Evolutionary conservation across 306 rosid genomes (phyloP).

Genomic region (Senna tora): DNA sequence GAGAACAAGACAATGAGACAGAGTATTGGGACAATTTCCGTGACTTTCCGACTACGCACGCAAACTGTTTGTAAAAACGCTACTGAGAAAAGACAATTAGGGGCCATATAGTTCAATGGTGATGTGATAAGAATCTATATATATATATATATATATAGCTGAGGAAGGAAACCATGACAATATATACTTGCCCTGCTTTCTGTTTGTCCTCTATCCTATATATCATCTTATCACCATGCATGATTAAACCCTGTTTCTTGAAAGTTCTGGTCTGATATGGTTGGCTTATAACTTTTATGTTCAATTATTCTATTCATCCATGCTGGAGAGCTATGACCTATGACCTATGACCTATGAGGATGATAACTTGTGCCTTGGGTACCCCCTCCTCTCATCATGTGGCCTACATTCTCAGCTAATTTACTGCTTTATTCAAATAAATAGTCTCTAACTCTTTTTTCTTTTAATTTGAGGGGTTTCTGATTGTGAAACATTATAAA

Average conservation of each 20-base stretch:
- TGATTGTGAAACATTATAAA: constrained; percentile 1
- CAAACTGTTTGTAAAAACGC: constrained; percentile 36
- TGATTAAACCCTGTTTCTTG: constrained; percentile 18
- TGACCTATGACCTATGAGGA: no score
- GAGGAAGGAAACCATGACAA: constrained; percentile 25
- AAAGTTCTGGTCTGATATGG: background rate
- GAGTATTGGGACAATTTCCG: constrained; percentile 35
- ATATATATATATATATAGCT: background rate
- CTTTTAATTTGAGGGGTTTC: no score
- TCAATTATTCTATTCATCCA: constrained; percentile 12
- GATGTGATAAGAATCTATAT: constrained; percentile 18
- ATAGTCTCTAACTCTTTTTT: background rate
- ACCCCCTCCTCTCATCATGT: background rate
- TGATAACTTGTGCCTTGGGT: no score
- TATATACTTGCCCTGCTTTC: background rate
- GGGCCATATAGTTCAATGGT: constrained; percentile 26
- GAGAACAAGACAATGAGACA: constrained; percentile 23
- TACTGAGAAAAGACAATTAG: constrained; percentile 35
- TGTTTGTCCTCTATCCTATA: background rate
- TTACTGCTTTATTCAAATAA: background rate
- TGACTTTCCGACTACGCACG: constrained; percentile 35
- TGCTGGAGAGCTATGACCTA: constrained; percentile 30
- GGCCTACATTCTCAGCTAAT: constrained; percentile 2
- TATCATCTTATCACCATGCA: constrained; percentile 3
- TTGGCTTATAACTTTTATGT: background rate